Base-by-base conservation (phyloP, 2,329 filamentous ascomycete genomes). In the Dactylellina leptospora region DNA sequence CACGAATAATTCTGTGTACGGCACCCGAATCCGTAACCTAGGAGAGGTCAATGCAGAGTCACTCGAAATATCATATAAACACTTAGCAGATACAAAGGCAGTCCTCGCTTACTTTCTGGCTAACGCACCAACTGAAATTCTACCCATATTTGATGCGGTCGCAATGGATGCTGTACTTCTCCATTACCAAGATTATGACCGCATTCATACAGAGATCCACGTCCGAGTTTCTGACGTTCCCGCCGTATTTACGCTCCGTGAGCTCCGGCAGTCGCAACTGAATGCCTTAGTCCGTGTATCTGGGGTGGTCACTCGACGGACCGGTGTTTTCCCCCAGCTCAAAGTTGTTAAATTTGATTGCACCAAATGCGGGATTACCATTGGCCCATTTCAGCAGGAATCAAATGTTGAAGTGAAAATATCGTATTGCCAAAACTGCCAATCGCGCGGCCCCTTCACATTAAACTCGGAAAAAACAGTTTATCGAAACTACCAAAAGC, bases 301-400 rank as follows among this genome's bases (percentile, higher is more conserved):
- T 76, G 95, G 95, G 75, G 95, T 99, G 3, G 95, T 99, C 25
- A 99, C 95, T 30, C 88, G 95, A 74, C 87, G 95, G 75, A 96
- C 89, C 23, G 95, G 95, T 62, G 96, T 99, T 50, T 99, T 99
- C 80, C 95, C 95, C 2, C 95, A 99, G 82, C 84, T 99, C 73
- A 97, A 97, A 80, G 97, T 97, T 80, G 91, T 99, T 82, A 96
- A 97, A 82, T 97, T 99, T 78, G 91, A 97, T 82, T 99, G 95
- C 81, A 87, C 84, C 68, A 99, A 97, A 82, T 99, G 95, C 78
- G 91, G 91, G 73, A 86, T 91, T 47, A 96, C 92, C 0, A 85
- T 99, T 2, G 95, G 95, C 0, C 95, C 95, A 16, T 99, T 97
- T 83, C 93, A 96, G 78, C 95, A 99, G 78, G 95, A 99, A 82